These are phyloP conservation scores for Saussurea involucrata DNA, from an alignment of 129 eudicot genomes.

Conservation along the genomic window DNA sequence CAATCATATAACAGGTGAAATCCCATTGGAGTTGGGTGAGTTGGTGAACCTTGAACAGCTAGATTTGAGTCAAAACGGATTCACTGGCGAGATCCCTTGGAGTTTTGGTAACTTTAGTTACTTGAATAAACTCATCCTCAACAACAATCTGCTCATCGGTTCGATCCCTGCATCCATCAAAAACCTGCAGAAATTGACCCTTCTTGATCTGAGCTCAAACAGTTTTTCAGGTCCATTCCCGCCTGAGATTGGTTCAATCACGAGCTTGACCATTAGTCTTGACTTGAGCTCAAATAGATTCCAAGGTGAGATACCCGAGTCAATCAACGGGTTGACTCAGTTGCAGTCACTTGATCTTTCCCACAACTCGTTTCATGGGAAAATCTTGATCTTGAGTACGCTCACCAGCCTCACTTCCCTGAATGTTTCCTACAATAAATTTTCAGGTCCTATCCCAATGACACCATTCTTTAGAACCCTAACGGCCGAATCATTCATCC, in stretches of 20 bases:
- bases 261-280: constrained; percentile 83
- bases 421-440: constrained; percentile 80
- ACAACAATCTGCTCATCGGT: constrained; percentile 71
- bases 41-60: constrained; percentile 90
- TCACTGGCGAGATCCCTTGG: constrained; percentile 69
- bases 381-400: constrained; percentile 55
- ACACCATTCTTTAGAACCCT: constrained; percentile 80
- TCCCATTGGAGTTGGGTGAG: constrained; percentile 66
- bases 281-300: constrained; percentile 77
- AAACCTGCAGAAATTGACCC: constrained; percentile 78
- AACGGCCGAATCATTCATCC: constrained; percentile 63
- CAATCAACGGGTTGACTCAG: constrained; percentile 70
- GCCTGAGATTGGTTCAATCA: constrained; percentile 67
- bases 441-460: constrained; percentile 85
- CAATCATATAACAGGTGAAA: constrained; percentile 68
- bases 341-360: constrained; percentile 93
- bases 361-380: constrained; percentile 61
- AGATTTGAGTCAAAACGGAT: constrained; percentile 83
- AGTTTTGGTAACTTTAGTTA: constrained; percentile 90
- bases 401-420: constrained; percentile 78
- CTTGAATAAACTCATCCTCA: constrained; percentile 82
- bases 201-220: constrained; percentile 89
- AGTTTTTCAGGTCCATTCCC: constrained; percentile 73
- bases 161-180: constrained; percentile 55
- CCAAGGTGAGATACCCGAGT: constrained; percentile 71